Base-by-base conservation (phyloP, 306 rosid species). In the Erythrophleum fordii region DNA sequence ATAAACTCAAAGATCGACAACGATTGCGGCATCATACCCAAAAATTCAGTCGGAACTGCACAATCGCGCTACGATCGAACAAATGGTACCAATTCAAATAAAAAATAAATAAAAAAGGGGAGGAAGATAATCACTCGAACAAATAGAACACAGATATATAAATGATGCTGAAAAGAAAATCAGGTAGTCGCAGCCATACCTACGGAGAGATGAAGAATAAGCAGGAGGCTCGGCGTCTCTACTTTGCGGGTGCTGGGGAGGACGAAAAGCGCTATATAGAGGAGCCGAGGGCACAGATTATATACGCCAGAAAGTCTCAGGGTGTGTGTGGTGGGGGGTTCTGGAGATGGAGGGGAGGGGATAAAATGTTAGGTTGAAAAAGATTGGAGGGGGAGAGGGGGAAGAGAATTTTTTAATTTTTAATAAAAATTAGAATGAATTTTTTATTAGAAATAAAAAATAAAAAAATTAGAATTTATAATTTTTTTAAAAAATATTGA, bases 291-390 rank as follows among this genome's bases (percentile, higher is more conserved):
- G 8, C n/a, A 17, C 34, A 5, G 34, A 64, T 75, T 86, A 79
- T 82, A 85, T 44, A 70, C 71, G 80, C 70, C 75, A 59, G 23
- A 65, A 17, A 65, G 13, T n/a, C n/a, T n/a, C n/a, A n/a, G n/a
- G n/a, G n/a, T n/a, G n/a, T n/a, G n/a, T n/a, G n/a, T n/a, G n/a
- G n/a, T n/a, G n/a, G n/a, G n/a, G n/a, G n/a, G n/a, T n/a, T n/a
- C n/a, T n/a, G n/a, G n/a, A n/a, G n/a, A n/a, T n/a, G n/a, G n/a
- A n/a, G n/a, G n/a, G n/a, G n/a, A n/a, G n/a, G n/a, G n/a, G n/a
- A n/a, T n/a, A n/a, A n/a, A n/a, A n/a, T n/a, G n/a, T n/a, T n/a
- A n/a, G n/a, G n/a, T n/a, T n/a, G n/a, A n/a, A n/a, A n/a, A n/a
- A n/a, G n/a, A n/a, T n/a, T n/a, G n/a, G n/a, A n/a, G n/a, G n/a